phyloP scores from a whole-genome alignment of 2,329 filamentous ascomycete genomes.

The Aspergillus hortae region DNA sequence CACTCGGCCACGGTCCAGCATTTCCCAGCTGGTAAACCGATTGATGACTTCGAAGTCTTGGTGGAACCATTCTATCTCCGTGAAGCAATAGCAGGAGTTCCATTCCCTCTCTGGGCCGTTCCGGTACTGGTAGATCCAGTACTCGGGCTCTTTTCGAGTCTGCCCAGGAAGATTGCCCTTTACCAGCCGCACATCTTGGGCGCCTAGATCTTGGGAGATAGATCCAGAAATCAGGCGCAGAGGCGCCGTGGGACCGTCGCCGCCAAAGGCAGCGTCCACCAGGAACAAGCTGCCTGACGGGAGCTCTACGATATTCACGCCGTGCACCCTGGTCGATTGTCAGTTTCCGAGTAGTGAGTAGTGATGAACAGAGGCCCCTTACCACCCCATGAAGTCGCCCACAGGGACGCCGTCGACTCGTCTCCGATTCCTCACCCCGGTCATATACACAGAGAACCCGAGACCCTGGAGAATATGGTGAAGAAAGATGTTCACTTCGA shows the following conservation, averaged over 20 bases:
- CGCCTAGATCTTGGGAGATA: constrained; percentile 49
- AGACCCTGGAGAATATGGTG: constrained; percentile 50
- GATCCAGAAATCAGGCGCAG: constrained; percentile 47
- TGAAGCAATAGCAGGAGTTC: constrained; percentile 44
- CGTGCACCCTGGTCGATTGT: constrained; percentile 44
- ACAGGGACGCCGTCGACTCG: constrained; percentile 23
- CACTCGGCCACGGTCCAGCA: constrained; percentile 29
- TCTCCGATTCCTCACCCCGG: constrained; percentile 46
- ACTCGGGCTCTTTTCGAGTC: constrained; percentile 35
- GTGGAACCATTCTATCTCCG: constrained; percentile 37
- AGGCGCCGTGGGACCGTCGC: constrained; percentile 57
- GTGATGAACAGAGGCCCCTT: background rate
- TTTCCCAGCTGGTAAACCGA: constrained; percentile 31
- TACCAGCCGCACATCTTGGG: constrained; percentile 54
- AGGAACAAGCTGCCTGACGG: constrained; percentile 46
- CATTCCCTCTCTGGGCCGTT: constrained; percentile 34
- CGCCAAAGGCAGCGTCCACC: constrained; percentile 60
- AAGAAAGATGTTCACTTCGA: constrained; percentile 57
- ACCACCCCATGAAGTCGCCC: constrained; percentile 26
- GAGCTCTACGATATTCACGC: constrained; percentile 56
- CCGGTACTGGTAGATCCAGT: constrained; percentile 53
- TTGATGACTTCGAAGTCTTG: constrained; percentile 41
- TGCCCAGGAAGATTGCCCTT: constrained; percentile 48
- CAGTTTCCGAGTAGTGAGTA: background rate
- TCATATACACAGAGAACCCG: constrained; percentile 52